Evolutionary conservation across 768 basidiomycete species (phyloP).

Genomic region (Lentinus brumalis): DNA sequence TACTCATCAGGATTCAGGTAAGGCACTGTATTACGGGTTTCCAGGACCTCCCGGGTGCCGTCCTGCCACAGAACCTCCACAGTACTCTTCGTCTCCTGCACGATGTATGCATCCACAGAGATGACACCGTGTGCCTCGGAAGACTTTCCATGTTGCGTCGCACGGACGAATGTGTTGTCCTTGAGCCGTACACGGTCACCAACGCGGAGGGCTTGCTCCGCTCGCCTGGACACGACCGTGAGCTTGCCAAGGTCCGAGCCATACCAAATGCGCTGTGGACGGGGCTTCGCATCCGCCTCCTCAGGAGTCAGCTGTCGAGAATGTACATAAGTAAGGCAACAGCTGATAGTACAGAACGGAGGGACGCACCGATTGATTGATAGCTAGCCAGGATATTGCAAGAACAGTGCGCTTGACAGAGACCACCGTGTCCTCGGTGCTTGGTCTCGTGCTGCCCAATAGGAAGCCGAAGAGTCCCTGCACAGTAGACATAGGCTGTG

Average conservation of each 20-base stretch:
- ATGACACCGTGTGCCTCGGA: constrained; percentile 48
- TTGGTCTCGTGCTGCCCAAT: constrained; percentile 45
- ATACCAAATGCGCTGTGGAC: constrained; percentile 78
- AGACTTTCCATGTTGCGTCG: constrained; percentile 63
- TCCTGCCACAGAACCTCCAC: constrained; percentile 88
- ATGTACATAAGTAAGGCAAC: constrained; percentile 2
- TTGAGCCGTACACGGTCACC: constrained; percentile 73
- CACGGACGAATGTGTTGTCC: constrained; percentile 46
- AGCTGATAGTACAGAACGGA: constrained; percentile 1
- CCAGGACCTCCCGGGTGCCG: constrained; percentile 63
- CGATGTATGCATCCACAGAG: constrained; percentile 57
- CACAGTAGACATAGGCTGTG: constrained; percentile 47
- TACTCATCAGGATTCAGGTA: constrained; percentile 90
- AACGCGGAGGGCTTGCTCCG: constrained; percentile 67
- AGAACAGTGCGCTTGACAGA: constrained; percentile 75
- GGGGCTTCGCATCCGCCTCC: constrained; percentile 55
- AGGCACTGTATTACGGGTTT: constrained; percentile 70
- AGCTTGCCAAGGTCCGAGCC: constrained; percentile 65
- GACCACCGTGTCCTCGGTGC: constrained; percentile 62
- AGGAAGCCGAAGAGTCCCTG: constrained; percentile 50
- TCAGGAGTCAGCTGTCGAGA: constrained; percentile 56
- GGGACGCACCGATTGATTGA: constrained; percentile 76
- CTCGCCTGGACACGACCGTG: constrained; percentile 58
- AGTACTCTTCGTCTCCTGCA: constrained; percentile 70
- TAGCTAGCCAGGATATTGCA: constrained; percentile 82